phyloP scores from a whole-genome alignment of 192 early-diverging fungal genomes.

The Coemansia sp. region DNA sequence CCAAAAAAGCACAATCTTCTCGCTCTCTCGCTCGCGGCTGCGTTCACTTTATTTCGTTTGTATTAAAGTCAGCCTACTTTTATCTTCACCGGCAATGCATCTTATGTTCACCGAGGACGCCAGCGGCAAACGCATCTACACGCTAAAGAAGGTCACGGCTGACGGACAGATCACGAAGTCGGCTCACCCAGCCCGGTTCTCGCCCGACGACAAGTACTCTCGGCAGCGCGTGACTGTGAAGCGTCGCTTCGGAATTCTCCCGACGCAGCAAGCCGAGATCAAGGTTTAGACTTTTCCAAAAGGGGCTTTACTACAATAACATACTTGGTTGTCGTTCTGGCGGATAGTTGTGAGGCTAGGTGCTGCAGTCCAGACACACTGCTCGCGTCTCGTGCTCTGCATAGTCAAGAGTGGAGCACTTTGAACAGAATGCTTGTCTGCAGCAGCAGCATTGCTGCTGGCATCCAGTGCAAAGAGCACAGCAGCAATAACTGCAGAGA shows the following conservation, averaged over 20 bases:
- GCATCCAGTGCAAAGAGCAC: slow-evolving; percentile 22
- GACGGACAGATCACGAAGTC: slow-evolving; percentile 84
- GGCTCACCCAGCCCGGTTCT: slow-evolving; percentile 99
- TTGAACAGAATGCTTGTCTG: slow-evolving; percentile 23
- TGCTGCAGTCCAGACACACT: slow-evolving; percentile 45
- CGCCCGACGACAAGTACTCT: slow-evolving; percentile 98
- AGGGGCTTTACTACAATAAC: background rate
- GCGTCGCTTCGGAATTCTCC: slow-evolving; percentile 87
- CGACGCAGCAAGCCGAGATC: slow-evolving; percentile 60
- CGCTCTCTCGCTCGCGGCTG: background rate
- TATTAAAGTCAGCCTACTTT: background rate
- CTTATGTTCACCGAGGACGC: slow-evolving; percentile 83
- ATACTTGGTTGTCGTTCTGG: background rate
- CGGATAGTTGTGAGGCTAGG: background rate
- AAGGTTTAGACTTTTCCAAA: slow-evolving; percentile 16
- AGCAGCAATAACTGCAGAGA: slow-evolving; percentile 30
- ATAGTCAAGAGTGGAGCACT: slow-evolving; percentile 48
- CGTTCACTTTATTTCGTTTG: background rate
- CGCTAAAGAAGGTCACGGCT: slow-evolving; percentile 88
- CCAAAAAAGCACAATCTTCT: slow-evolving; percentile 2
- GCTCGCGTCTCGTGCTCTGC: slow-evolving; percentile 37
- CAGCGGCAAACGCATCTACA: slow-evolving; percentile 89
- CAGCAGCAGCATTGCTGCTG: slow-evolving; percentile 38
- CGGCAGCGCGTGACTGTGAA: slow-evolving; percentile 96
- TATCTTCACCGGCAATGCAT: slow-evolving; percentile 66